These are phyloP conservation scores for Paramecium octaurelia DNA, from an alignment of 73 alveolate species.

Conservation along the genomic window DNA sequence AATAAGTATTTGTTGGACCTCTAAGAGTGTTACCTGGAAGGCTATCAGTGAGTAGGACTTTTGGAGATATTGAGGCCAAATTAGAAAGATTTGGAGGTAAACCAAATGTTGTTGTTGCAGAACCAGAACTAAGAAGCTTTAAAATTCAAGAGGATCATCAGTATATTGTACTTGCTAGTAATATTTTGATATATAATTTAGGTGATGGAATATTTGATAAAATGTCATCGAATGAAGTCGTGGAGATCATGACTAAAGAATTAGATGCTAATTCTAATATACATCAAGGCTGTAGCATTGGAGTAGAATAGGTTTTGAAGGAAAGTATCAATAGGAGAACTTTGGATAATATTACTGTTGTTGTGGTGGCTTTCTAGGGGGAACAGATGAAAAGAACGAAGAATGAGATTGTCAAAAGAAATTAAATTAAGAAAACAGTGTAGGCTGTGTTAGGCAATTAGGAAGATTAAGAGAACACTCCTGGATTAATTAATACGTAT, in stretches of 20 bases:
- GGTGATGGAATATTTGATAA: slow-evolving; percentile 99
- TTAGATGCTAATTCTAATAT: slow-evolving; percentile 56
- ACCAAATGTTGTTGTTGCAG: slow-evolving; percentile 90
- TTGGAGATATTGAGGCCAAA: slow-evolving; percentile 98
- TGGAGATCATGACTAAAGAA: slow-evolving; percentile 71
- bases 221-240: slow-evolving; percentile 87
- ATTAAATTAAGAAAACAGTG: not conserved
- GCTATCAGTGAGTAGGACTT: slow-evolving; percentile 89
- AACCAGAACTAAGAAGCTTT: slow-evolving; percentile 89
- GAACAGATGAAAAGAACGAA: not conserved
- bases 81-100: slow-evolving; percentile 91
- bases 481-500: not conserved
- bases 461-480: not conserved
- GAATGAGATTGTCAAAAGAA: not conserved
- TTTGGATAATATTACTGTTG: slow-evolving; percentile 95
- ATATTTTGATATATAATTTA: not conserved
- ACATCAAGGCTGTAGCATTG: slow-evolving; percentile 87
- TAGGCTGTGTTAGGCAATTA: not conserved
- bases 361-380: slow-evolving; percentile 78
- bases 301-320: slow-evolving; percentile 92
- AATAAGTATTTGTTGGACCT: slow-evolving; percentile 80
- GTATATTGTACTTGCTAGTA: slow-evolving; percentile 71
- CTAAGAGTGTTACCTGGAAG: slow-evolving; percentile 98
- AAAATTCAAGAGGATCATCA: slow-evolving; percentile 79
- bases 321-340: slow-evolving; percentile 87